Conservation (phyloP, 495 filamentous ascomycete species). For the Chlorociboria aeruginascens region DNA sequence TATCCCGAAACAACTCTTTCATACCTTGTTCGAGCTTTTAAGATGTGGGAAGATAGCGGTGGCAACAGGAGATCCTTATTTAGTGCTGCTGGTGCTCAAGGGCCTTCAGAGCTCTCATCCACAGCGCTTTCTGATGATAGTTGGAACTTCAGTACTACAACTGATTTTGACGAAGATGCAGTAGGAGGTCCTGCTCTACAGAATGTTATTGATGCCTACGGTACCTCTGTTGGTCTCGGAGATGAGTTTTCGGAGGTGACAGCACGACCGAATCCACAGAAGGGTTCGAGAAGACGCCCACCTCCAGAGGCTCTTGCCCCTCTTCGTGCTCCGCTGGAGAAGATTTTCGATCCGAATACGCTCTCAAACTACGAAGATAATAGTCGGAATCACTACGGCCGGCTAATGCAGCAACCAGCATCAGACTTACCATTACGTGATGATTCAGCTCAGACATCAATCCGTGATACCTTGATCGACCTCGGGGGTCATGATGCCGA, state of each 20-base stretch:
- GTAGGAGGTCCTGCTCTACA: slow-evolving; percentile 31
- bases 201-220: slow-evolving; percentile 39
- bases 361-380: slow-evolving; percentile 45
- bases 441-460: slow-evolving; percentile 34
- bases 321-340: slow-evolving; percentile 38
- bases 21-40: slow-evolving; percentile 70
- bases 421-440: slow-evolving; percentile 45
- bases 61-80: slow-evolving; percentile 79
- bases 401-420: slow-evolving; percentile 19
- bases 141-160: slow-evolving; percentile 89
- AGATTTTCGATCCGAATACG: slow-evolving; percentile 45
- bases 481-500: slow-evolving; percentile 34
- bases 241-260: slow-evolving; percentile 31
- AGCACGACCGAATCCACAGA: slow-evolving; percentile 21
- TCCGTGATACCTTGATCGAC: slow-evolving; percentile 45
- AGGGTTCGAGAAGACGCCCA: slow-evolving; percentile 32
- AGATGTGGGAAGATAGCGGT: slow-evolving; percentile 73
- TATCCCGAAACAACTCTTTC: slow-evolving; percentile 59
- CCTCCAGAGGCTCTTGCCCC: slow-evolving; percentile 35
- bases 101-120: slow-evolving; percentile 27
- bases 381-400: slow-evolving; percentile 37
- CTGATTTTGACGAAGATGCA: slow-evolving; percentile 61
- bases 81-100: slow-evolving; percentile 59
- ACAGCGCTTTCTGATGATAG: slow-evolving; percentile 44
- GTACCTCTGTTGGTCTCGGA: slow-evolving; percentile 29